These are phyloP conservation scores for Sporothrix curviconia DNA, from an alignment of 2,329 filamentous ascomycete species.

Conservation along the genomic window DNA sequence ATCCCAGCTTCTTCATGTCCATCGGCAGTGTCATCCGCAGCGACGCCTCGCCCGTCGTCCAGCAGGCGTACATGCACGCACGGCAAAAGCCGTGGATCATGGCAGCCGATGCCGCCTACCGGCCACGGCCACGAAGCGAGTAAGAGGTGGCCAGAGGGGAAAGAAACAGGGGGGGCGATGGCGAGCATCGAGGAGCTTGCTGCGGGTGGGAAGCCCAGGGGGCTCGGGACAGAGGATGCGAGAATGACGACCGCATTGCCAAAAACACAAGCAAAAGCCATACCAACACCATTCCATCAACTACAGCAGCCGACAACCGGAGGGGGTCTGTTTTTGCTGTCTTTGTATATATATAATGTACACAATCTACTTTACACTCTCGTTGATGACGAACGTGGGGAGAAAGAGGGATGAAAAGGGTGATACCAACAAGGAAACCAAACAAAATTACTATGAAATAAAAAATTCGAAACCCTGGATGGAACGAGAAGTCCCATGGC, in stretches of 20 bases:
- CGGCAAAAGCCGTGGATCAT: constrained; percentile 68
- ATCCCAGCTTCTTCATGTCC: constrained; percentile 85
- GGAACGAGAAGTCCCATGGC: no score
- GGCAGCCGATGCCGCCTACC: constrained; percentile 35
- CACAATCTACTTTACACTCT: not conserved
- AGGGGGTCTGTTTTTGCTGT: not conserved
- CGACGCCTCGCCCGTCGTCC: constrained; percentile 65
- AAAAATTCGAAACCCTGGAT: no score
- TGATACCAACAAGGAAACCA: no score
- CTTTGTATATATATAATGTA: constrained; percentile 7
- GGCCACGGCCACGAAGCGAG: constrained; percentile 25
- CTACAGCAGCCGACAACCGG: not conserved
- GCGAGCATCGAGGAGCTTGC: no score
- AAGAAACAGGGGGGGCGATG: no score
- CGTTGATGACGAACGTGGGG: not conserved
- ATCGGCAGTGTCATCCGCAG: constrained; percentile 95
- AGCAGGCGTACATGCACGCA: constrained; percentile 69
- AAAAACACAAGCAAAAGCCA: not conserved
- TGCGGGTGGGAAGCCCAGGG: no score
- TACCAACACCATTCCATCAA: not conserved
- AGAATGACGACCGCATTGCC: no score
- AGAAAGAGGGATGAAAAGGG: not conserved
- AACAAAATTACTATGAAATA: no score
- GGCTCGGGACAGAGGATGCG: no score
- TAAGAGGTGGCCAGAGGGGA: not conserved